Evolutionary conservation across 352 stramenopile species (phyloP).

Genomic region (Elongisporangium undulatum): DNA sequence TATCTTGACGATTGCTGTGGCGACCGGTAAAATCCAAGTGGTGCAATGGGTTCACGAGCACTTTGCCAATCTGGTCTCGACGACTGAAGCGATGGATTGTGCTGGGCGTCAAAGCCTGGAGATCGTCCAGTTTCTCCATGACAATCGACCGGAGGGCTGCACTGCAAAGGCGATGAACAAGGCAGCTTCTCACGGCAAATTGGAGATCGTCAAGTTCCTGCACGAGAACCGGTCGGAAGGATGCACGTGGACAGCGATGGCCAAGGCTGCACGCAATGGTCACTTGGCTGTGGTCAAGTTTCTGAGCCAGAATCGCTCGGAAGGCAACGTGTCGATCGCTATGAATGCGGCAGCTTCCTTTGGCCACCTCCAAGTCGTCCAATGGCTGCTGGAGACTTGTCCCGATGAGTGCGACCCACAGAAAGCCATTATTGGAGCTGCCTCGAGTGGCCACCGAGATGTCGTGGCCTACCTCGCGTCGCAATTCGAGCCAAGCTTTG

Average conservation of each 20-base stretch:
- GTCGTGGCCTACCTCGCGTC: slow-evolving; percentile 53
- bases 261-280: slow-evolving; percentile 49
- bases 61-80: slow-evolving; percentile 29
- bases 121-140: slow-evolving; percentile 65
- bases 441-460: slow-evolving; percentile 38
- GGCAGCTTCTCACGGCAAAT: slow-evolving; percentile 40
- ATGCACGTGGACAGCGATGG: slow-evolving; percentile 46
- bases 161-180: slow-evolving; percentile 62
- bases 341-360: slow-evolving; percentile 26
- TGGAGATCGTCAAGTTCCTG: slow-evolving; percentile 61
- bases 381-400: slow-evolving; percentile 24
- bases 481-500: slow-evolving; percentile 20
- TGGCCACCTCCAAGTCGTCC: slow-evolving; percentile 22
- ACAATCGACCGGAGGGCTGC: slow-evolving; percentile 60
- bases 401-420: slow-evolving; percentile 32
- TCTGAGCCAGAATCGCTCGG: slow-evolving; percentile 33
- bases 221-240: slow-evolving; percentile 38
- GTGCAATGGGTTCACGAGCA: slow-evolving; percentile 58
- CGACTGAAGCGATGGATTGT: slow-evolving; percentile 53
- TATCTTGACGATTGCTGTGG: no score
- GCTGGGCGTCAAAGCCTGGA: slow-evolving; percentile 45
- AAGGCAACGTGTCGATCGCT: slow-evolving; percentile 25
- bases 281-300: slow-evolving; percentile 57
- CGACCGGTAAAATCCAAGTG: slow-evolving; percentile 39
- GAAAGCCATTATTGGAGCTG: slow-evolving; percentile 48